Base-by-base conservation (phyloP, 1,139 yeast genomes). In the Yamadazyma kanchanaburiensis region DNA sequence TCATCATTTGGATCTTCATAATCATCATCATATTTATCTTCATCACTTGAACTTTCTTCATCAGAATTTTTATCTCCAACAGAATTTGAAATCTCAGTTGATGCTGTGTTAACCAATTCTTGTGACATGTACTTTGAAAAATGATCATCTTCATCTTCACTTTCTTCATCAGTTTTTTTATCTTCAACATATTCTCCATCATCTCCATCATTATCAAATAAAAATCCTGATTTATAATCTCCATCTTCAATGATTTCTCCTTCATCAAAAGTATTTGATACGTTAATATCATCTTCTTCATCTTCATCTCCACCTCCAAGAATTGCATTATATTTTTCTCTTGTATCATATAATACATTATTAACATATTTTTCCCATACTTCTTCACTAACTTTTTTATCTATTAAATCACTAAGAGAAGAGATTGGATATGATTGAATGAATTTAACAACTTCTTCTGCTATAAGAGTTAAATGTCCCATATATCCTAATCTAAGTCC, bases 371-470 rank as follows among this genome's bases (percentile, higher is more conserved):
- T 73, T 37, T 77, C 78, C 99, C 99, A 91, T 10, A 70, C 65
- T 13, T 71, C 79, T 36, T 77, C 70, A 33, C 74, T 69, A 7
- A 80, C 72, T 27, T 77, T 77, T 13, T 62, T 69, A 38, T 77
- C 77, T 21, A 86, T 79, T 11, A 73, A 61, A 17, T 73, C 73
- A 33, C 86, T 74, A 19, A 82, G 60, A 2, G 78, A 60, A 40
- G 69, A 74, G 22, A 80, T 74, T 2, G 87, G 79, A 46, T 79
- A 82, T 13, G 82, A 59, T 28, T 86, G 87, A 17, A 89, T 83
- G 55, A 91, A 91, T 54, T 94, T 94, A 35, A 91, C 96, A 26
- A 91, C 95, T 54, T 91, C 99, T 53, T 94, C 98, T 6, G 96
- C 95, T 40, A 94, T 89, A 41, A 91, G 68, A 0, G 96, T 91